Conservation (phyloP, 2,329 filamentous ascomycete genomes). For the Fusarium annulatum region DNA sequence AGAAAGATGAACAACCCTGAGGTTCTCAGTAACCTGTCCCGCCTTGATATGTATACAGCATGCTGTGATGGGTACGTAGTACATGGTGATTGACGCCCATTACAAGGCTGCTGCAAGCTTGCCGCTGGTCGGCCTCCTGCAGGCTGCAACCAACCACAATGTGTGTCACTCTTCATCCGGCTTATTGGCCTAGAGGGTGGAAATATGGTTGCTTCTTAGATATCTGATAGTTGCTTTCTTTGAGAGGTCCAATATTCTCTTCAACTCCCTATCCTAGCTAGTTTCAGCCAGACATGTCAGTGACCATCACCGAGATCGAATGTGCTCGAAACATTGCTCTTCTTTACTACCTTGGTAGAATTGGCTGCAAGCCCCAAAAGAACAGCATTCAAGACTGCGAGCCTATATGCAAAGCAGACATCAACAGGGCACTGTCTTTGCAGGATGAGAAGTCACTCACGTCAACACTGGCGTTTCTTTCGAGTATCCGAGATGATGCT, state of each 20-base stretch:
- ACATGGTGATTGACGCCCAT: background rate
- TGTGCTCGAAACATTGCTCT: constrained; percentile 31
- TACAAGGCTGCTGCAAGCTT: background rate
- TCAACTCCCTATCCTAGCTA: background rate
- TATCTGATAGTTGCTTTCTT: background rate
- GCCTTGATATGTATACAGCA: background rate
- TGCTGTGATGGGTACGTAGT: background rate
- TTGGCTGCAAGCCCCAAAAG: background rate
- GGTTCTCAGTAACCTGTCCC: background rate
- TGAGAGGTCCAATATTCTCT: background rate
- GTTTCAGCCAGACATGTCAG: background rate
- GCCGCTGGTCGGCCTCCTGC: constrained; percentile 34
- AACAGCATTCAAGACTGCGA: background rate
- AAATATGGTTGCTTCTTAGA: background rate
- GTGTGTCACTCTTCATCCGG: background rate
- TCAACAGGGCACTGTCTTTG: constrained; percentile 4
- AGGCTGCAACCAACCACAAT: constrained; percentile 9
- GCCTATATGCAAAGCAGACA: background rate
- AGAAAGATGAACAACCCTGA: constrained; percentile 35
- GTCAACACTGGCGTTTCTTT: constrained; percentile 33
- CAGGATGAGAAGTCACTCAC: constrained; percentile 34
- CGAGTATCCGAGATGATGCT: constrained; percentile 21
- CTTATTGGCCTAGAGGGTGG: background rate
- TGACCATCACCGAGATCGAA: background rate
- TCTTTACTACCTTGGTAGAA: constrained; percentile 17